Evolutionary conservation across 176 grass and related monocot genomes (phyloP).

Genomic region (Carex parvula): DNA sequence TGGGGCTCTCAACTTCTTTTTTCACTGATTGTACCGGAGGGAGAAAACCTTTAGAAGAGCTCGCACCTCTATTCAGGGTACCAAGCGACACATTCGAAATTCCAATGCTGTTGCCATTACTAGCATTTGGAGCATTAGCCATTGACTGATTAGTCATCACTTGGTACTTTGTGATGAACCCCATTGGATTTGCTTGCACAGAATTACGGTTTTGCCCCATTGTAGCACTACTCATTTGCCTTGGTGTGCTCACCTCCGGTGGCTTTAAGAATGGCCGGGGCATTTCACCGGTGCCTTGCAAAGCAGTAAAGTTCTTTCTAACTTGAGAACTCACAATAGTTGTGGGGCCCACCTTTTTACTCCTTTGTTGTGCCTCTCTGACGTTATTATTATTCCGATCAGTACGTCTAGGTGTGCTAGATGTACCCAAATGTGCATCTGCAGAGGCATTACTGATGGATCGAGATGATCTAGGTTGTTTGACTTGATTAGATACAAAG

Average conservation of each 20-base stretch:
- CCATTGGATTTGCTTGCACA: conserved; percentile 36
- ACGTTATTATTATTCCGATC: conserved; percentile 39
- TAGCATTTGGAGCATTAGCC: conserved; percentile 32
- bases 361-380: conserved; percentile 33
- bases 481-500: conserved; percentile 37
- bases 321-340: conserved; percentile 29
- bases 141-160: conserved; percentile 28
- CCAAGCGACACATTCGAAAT: conserved; percentile 41
- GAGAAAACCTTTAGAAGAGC: conserved; percentile 49
- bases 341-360: conserved; percentile 32
- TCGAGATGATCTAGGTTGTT: conserved; percentile 28
- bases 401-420: conserved; percentile 35
- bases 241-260: conserved; percentile 38
- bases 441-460: conserved; percentile 30
- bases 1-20: conserved; percentile 51
- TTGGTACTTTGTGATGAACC: conserved; percentile 60
- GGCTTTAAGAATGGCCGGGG: conserved; percentile 55
- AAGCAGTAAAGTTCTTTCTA: conserved; percentile 33
- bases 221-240: conserved; percentile 40
- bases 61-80: conserved; percentile 36
- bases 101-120: conserved; percentile 41
- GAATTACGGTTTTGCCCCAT: conserved; percentile 44
- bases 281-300: conserved; percentile 34
- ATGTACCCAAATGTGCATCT: conserved; percentile 23
- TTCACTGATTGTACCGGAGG: conserved; percentile 50